phyloP scores from a whole-genome alignment of 2,329 filamentous ascomycete genomes.

The Ilyonectria destructans region DNA sequence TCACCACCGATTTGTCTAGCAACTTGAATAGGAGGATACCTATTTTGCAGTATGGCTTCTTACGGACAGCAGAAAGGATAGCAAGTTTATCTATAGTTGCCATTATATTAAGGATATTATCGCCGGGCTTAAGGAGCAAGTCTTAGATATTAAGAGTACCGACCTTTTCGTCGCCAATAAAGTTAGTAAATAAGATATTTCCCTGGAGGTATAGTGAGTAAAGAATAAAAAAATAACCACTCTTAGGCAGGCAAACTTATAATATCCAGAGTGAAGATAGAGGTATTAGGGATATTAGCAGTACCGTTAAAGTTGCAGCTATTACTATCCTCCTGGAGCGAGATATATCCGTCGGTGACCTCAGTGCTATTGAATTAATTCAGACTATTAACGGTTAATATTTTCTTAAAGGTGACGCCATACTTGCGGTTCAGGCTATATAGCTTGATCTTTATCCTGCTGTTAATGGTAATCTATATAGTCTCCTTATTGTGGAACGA shows the following conservation, averaged over 20 bases:
- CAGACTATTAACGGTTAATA: slow-evolving; percentile 66
- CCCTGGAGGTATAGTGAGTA: slow-evolving; percentile 60
- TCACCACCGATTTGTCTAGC: slow-evolving; percentile 66
- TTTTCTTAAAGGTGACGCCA: slow-evolving; percentile 71
- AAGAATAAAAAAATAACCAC: neutral
- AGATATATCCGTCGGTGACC: slow-evolving; percentile 67
- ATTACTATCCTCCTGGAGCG: slow-evolving; percentile 56
- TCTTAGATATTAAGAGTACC: slow-evolving; percentile 73
- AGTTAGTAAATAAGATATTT: slow-evolving; percentile 75
- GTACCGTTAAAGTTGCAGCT: slow-evolving; percentile 75
- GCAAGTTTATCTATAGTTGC: slow-evolving; percentile 67
- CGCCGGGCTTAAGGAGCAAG: slow-evolving; percentile 72
- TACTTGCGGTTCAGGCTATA: slow-evolving; percentile 65
- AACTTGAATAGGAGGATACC: slow-evolving; percentile 71
- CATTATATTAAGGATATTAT: slow-evolving; percentile 70
- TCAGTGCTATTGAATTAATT: slow-evolving; percentile 71
- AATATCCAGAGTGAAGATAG: slow-evolving; percentile 75
- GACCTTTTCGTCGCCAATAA: slow-evolving; percentile 65
- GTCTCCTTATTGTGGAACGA: slow-evolving; percentile 68
- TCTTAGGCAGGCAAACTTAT: slow-evolving; percentile 58
- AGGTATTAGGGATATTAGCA: slow-evolving; percentile 75
- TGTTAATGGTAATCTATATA: slow-evolving; percentile 66
- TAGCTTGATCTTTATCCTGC: slow-evolving; percentile 68
- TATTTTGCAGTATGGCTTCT: slow-evolving; percentile 67
- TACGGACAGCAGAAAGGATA: slow-evolving; percentile 60